Conservation (phyloP, 202 grass and related monocot genomes). For the Sporobolus alterniflorus region DNA sequence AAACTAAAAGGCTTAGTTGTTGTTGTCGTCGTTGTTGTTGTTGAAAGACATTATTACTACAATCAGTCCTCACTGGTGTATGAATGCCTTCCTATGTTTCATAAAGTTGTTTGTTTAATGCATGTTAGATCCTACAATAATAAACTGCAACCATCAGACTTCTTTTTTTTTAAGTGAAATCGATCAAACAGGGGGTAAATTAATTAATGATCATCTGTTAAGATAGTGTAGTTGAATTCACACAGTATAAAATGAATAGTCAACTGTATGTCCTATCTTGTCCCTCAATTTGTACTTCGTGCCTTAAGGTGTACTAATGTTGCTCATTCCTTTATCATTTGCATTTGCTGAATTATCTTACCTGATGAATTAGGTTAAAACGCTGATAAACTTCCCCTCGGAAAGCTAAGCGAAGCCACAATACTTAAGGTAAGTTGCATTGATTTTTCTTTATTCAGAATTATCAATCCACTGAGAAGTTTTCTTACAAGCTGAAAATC, state of each 20-base stretch:
- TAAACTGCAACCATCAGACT: neutral
- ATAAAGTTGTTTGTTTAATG: conserved; percentile 7
- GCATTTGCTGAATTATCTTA: conserved; percentile 41
- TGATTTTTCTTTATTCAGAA: neutral
- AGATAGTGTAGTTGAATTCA: conserved; percentile 13
- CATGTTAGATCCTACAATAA: neutral
- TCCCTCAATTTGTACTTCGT: conserved; percentile 11
- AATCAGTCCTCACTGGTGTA: too few relatives aligned
- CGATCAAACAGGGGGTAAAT: too few relatives aligned
- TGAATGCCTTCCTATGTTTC: conserved; percentile 1
- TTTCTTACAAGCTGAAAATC: too few relatives aligned
- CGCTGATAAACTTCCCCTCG: conserved; percentile 96
- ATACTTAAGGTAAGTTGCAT: conserved; percentile 78
- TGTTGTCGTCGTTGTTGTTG: too few relatives aligned
- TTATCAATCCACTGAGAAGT: too few relatives aligned
- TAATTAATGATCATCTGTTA: too few relatives aligned
- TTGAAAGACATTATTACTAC: too few relatives aligned
- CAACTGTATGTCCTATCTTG: conserved; percentile 16
- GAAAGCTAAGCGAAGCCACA: conserved; percentile 94
- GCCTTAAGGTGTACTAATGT: neutral
- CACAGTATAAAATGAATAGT: neutral
- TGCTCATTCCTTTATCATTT: conserved; percentile 20
- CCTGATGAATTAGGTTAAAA: conserved; percentile 74
- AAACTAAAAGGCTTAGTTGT: too few relatives aligned
- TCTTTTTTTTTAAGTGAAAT: too few relatives aligned